A percentile compares a stretch with the other conserved stretches of the same genome.
phyloP scores from a whole-genome alignment of 2,329 filamentous ascomycete species.

The Colletotrichum lindemuthianum region DNA sequence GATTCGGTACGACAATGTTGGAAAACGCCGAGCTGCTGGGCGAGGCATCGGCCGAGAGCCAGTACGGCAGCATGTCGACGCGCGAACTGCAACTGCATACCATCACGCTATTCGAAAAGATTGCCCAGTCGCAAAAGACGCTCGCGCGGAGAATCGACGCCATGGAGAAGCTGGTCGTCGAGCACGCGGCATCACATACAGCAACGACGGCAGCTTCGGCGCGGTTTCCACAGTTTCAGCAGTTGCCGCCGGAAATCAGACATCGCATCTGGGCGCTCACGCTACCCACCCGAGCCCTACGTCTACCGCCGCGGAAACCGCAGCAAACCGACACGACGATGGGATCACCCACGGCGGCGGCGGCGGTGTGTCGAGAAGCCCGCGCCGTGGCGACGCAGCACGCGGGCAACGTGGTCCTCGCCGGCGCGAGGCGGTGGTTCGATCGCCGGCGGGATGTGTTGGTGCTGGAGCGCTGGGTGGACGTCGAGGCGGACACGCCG shows the following conservation, averaged over 20 bases:
- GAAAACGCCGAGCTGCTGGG: too few species aligned
- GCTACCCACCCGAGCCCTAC: conserved; percentile 9
- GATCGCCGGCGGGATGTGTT: conserved; percentile 22
- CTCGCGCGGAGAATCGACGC: conserved; percentile 17
- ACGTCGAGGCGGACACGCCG: conserved; percentile 17
- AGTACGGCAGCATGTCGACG: neutral
- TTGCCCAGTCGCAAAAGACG: conserved; percentile 24
- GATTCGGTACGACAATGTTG: too few species aligned
- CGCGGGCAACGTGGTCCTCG: neutral
- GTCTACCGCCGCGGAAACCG: neutral
- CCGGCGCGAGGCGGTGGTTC: conserved; percentile 19
- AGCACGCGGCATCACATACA: neutral
- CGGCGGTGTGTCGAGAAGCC: conserved; percentile 22
- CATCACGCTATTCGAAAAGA: conserved; percentile 25
- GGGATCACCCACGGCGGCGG: conserved; percentile 8
- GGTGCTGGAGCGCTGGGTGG: conserved; percentile 25
- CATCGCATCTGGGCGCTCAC: conserved; percentile 21
- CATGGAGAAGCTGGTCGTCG: conserved; percentile 16
- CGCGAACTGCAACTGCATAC: conserved; percentile 15
- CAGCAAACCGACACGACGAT: neutral
- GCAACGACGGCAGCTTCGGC: neutral
- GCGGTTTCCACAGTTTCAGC: conserved; percentile 24
- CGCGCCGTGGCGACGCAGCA: conserved; percentile 17
- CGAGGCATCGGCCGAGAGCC: neutral
- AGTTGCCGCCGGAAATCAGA: conserved; percentile 27